Base-by-base conservation (phyloP, 2,329 filamentous ascomycete genomes). In the Pseudodiploospora longispora region DNA sequence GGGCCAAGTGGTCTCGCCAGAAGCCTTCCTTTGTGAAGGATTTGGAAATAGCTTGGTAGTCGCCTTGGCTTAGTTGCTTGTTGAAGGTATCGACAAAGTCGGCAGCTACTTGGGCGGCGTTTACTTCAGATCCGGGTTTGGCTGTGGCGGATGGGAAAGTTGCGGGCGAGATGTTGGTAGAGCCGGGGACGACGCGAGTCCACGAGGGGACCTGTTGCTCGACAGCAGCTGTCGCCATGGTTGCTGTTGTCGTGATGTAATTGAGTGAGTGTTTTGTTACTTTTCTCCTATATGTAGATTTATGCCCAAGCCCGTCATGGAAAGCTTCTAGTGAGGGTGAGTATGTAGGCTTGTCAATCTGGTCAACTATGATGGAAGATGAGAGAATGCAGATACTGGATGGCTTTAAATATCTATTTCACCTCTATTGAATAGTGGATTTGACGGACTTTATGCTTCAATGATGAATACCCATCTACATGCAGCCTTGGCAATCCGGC, bases 1-100 rank as follows among this genome's bases (percentile, higher is more conserved):
- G 55, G 19, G 69, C 71, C 0, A 82, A 62, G 36, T 79, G 74
- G 51, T 82, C 78, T 6, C 77, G 69, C 78, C 76, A 81, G 58
- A 70, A 78, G 44, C 73, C 70, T 19, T 71, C 61, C 1, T 62
- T 50, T 3, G 65, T 52, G 38, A 78, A 71, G 4, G 76, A 59
- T 1, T 51, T 43, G 0, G 65, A 53, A 0, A 71, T 36, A 2
- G 55, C 52, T 2, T 50, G 33, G 36, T 64, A 54, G 41, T 75
- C 61, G 3, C 62, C 55, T 8, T 51, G 55, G 4, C 52, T 44
- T 1, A 79, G 47, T 1, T 58, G 56, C 6, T 59, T 46, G 52
- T 75, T 76, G 52, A 78, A 55, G 1, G 50, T 47, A 1, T 57
- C 43, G 9, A 75, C 52, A 5, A 71, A 47, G 1, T 59, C 53